Evolutionary conservation across 202 grass and related monocot genomes (phyloP), one percentile per base, ranked within the genome.

Genomic region (Setaria italica): DNA sequence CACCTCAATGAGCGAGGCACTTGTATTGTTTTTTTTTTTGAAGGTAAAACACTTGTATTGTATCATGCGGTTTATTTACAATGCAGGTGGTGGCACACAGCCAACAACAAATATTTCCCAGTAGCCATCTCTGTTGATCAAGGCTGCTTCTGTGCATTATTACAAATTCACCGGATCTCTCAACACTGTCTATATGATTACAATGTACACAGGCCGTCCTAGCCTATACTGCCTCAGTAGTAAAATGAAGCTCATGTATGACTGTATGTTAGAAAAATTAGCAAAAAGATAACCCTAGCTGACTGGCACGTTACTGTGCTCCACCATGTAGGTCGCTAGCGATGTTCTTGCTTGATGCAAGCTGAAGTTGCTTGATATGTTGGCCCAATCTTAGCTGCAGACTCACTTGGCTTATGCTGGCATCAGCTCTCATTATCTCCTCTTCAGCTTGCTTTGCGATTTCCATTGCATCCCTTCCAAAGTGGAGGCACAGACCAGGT

Each of bases 401-500:
- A 41, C 93, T 96, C 54, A 99, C 90, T 87, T 99, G 84, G 83
- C 91, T 90, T 94, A 99, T 91, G 69, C 88, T 91, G 3, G 90
- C 62, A 66, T 90, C 88, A 71, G 91, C 84, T 72, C 84, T 87
- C 78, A 95, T 73, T 85, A 99, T 95, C 84, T 92, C 88, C 87
- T 88, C 88, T 84, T 96, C 88, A 0, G 88, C 93, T 83, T 86
- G 79, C 78, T 90, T 90, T 71, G 96, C 93, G 29, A 95, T 91
- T 20, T 88, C 87, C 91, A 91, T 94, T 43, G 93, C 96, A 84
- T 99, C 93, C 63, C 96, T 99, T 84, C 55, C 14, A 60, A 80
- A 87, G 68, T 89, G 76, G 51, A 82, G 79, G 70, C 20, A 63
- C 32, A 41, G 34, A 72, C 63, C 29, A 74, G 11, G 76, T 72